Evolutionary conservation across 345 rosid genomes (phyloP).

Genomic region (Cardamine occulta): DNA sequence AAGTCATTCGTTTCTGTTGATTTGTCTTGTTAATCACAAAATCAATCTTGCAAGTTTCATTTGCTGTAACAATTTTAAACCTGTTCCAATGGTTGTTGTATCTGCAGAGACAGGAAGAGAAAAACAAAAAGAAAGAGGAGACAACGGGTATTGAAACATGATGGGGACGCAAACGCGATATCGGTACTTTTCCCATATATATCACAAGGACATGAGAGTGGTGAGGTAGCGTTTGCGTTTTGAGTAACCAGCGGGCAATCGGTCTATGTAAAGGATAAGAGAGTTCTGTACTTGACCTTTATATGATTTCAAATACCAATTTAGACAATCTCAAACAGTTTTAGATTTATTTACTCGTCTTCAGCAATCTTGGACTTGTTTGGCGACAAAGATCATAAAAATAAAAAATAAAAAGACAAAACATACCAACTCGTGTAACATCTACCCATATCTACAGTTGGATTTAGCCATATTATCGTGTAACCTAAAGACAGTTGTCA

Average conservation of each 20-base stretch:
- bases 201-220: conserved; percentile 18
- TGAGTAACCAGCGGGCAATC: conserved; percentile 3
- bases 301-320: conserved; percentile 19
- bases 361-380: neutral
- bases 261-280: conserved; percentile 34
- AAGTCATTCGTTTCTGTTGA: conserved; percentile 35
- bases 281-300: neutral
- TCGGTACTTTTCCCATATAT: conserved; percentile 3
- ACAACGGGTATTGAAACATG: neutral
- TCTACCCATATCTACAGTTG: neutral
- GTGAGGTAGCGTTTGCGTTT: conserved; percentile 34
- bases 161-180: conserved; percentile 25
- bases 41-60: neutral
- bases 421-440: neutral
- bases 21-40: conserved; percentile 8
- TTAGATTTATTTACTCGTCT: neutral
- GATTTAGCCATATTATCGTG: neutral
- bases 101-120: conserved; percentile 33
- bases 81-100: neutral
- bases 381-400: neutral
- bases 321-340: neutral
- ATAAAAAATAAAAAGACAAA: neutral
- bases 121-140: neutral
- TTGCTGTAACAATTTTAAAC: neutral
- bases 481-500: neutral